phyloP scores from a whole-genome alignment of 208 protist genomes.

The Vickermania spadyakhi region DNA sequence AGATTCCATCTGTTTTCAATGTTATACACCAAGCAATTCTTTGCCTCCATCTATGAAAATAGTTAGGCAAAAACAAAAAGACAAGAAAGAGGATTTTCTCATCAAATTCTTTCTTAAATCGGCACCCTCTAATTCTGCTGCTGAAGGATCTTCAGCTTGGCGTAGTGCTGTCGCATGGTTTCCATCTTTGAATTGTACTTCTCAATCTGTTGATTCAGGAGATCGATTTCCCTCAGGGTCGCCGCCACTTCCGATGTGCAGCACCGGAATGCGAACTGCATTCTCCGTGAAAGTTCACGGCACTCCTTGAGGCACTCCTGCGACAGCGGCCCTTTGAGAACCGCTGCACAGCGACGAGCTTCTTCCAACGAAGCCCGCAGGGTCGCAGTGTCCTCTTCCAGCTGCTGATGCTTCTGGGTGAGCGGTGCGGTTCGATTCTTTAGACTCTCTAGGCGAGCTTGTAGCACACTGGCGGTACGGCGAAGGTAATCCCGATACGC shows the following conservation, averaged over 20 bases:
- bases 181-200: slow-evolving; percentile 48
- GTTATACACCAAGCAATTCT: too few species aligned
- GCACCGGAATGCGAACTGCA: slow-evolving; percentile 20
- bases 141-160: background rate
- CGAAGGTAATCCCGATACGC: slow-evolving; percentile 41
- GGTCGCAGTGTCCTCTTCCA: slow-evolving; percentile 48
- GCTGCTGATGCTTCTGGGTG: slow-evolving; percentile 22
- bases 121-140: background rate
- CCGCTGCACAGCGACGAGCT: slow-evolving; percentile 26
- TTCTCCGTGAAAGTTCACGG: slow-evolving; percentile 38
- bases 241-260: slow-evolving; percentile 39
- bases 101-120: background rate
- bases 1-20: too few species aligned
- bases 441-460: slow-evolving; percentile 23
- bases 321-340: slow-evolving; percentile 16
- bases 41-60: too few species aligned
- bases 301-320: background rate
- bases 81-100: slow-evolving; percentile 5
- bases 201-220: slow-evolving; percentile 34
- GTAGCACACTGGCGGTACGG: slow-evolving; percentile 17
- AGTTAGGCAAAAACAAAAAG: slow-evolving; percentile 6
- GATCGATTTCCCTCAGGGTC: slow-evolving; percentile 23
- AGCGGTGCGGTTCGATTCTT: slow-evolving; percentile 29
- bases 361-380: slow-evolving; percentile 24
- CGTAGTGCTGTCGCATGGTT: slow-evolving; percentile 7